Base-by-base conservation (phyloP, 257 asterid species). In the Solanum peruvianum region DNA sequence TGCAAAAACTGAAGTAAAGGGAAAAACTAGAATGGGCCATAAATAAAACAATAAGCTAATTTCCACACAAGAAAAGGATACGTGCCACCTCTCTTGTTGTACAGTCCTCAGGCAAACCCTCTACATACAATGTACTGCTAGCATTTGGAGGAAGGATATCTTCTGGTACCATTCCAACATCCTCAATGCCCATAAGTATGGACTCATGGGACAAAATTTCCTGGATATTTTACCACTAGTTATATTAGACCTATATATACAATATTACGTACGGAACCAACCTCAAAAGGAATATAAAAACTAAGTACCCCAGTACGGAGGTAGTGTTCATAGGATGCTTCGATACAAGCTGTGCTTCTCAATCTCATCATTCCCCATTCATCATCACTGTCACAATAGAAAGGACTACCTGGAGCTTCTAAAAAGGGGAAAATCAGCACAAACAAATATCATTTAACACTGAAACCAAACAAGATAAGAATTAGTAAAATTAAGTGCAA, bases 41-140 rank as follows among this genome's bases (percentile, higher is more conserved):
- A 52, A 70, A 27, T 75, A 52, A 70, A 80, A 66, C 16, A 45
- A 45, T 45, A 45, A 23, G 60, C 76, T 45, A 52, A 52, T 16
- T 45, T 60, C 47, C 58, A 41, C 37, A 42, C 87, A 92, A 94
- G 60, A 52, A 16, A 52, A 52, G 96, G 98, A 95, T 95, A 94
- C 98, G 95, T 33, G 98, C 89, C 80, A 96, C 98, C 91, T 96
- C 98, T 87, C 98, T 91, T 73, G 98, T 96, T 72, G 94, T 93
- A 89, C 93, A 92, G 41, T 91, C 89, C 6, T 93, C 85, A 72
- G 94, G 93, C 87, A 92, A 87, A 88, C 92, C 92, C 82, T 90
- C 96, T 85, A 92, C 90, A 82, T 75, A 92, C 89, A 96, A 91
- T 1, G 99, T 96, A 90, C 91, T 91, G 82, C 92, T 93, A 88